Conservation (phyloP, 202 grass and related monocot species). For the Hordeum pubiflorum region DNA sequence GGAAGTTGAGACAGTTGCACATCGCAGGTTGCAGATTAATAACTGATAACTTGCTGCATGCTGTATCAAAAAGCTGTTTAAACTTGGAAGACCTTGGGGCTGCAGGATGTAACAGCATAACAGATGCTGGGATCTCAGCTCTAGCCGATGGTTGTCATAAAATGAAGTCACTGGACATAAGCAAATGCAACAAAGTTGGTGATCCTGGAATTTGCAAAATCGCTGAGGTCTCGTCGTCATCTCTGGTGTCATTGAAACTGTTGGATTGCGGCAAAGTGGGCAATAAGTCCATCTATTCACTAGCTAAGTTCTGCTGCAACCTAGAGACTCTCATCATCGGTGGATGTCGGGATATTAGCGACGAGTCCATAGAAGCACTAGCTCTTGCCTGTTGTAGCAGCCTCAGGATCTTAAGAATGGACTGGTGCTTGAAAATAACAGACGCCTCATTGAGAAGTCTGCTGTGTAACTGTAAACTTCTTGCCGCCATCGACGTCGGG, state of each 20-base stretch:
- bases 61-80: slow-evolving; percentile 54
- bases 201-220: slow-evolving; percentile 67
- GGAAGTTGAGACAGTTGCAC: slow-evolving; percentile 48
- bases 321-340: slow-evolving; percentile 67
- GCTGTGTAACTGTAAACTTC: slow-evolving; percentile 60
- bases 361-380: slow-evolving; percentile 34
- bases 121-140: slow-evolving; percentile 55
- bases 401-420: slow-evolving; percentile 56
- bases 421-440: slow-evolving; percentile 77
- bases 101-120: slow-evolving; percentile 58
- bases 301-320: slow-evolving; percentile 64
- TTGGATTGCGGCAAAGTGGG: slow-evolving; percentile 64
- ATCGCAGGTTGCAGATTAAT: slow-evolving; percentile 58
- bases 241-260: slow-evolving; percentile 58
- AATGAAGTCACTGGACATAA: slow-evolving; percentile 75
- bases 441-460: slow-evolving; percentile 48
- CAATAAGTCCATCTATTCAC: slow-evolving; percentile 53
- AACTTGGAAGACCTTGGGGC: slow-evolving; percentile 64
- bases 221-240: slow-evolving; percentile 47
- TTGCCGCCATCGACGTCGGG: slow-evolving; percentile 68
- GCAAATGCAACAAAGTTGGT: slow-evolving; percentile 76
- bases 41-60: slow-evolving; percentile 63
- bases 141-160: slow-evolving; percentile 57
- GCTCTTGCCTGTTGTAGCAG: slow-evolving; percentile 47
- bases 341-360: slow-evolving; percentile 60